Evolutionary conservation across 805 yeast genomes (phyloP), one percentile per base, ranked within the genome.

Genomic region (Spathaspora arborariae): DNA sequence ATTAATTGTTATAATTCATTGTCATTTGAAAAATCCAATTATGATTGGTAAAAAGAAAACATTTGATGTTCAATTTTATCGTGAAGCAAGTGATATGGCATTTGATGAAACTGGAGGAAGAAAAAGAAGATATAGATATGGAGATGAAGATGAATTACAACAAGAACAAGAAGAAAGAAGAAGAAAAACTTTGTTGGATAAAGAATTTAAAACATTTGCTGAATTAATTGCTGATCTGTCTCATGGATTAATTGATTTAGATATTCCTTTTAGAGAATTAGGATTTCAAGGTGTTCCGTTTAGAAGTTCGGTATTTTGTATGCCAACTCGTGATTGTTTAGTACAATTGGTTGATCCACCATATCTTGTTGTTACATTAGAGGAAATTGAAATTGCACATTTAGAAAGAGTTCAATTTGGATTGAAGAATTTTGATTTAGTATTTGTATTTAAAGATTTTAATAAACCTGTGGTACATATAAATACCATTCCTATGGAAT

Each of bases 231-330:
- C 96, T 11, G 97, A 89, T 53, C 85, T 94, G 0, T 83, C 96
- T 0, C 80, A 82, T 58, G 96, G 96, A 27, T 65, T 82, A 51
- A 74, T 91, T 38, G 97, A 90, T 56, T 82, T 94, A 47, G 99
- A 94, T 67, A 80, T 88, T 45, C 97, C 99, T 33, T 89, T 94
- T 72, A 81, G 97, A 62, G 98, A 94, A 62, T 78, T 94, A 46
- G 99, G 98, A 22, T 94, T 94, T 79, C 88, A 83, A 55, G 99
- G 99, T 79, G 99, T 94, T 21, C 98, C 99, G 35, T 87, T 85
- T 66, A 80, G 98, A 61, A 88, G 97, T 6, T 86, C 96, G 13
- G 97, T 94, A 15, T 82, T 85, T 58, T 85, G 96, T 76, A 87
- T 92, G 82, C 99, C 99, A 43, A 91, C 98, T 0, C 84, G 98